Conservation (phyloP, 176 grass and related monocot genomes). For the Ensete glaucum region DNA sequence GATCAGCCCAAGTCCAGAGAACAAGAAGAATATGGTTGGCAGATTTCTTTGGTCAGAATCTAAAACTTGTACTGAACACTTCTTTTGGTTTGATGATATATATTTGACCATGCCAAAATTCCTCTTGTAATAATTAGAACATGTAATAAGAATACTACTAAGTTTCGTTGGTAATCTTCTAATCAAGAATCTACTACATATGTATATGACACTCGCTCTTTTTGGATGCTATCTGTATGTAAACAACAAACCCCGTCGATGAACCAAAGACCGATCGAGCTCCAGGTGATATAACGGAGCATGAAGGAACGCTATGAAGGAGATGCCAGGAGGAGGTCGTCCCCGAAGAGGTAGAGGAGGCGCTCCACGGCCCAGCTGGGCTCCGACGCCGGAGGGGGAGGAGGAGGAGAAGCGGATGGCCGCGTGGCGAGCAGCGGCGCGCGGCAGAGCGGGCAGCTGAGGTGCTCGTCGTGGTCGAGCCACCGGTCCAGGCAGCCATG, state of each 20-base stretch:
- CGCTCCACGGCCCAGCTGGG: conserved; percentile 26
- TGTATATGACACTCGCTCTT: background rate
- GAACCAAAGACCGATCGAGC: too few species aligned
- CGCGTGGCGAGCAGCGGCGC: background rate
- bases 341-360: conserved; percentile 21
- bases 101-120: background rate
- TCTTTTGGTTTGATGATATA: too few species aligned
- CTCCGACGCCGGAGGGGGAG: background rate
- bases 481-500: conserved; percentile 16
- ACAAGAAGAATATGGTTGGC: too few species aligned
- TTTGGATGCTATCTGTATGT: background rate
- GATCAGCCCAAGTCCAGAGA: too few species aligned
- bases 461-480: conserved; percentile 23
- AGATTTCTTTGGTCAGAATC: background rate
- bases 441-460: conserved; percentile 21
- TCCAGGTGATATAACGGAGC: too few species aligned
- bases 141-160: background rate
- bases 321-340: conserved; percentile 6
- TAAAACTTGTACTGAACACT: background rate
- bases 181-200: background rate
- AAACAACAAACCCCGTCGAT: too few species aligned
- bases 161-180: background rate
- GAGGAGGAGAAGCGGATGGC: background rate
- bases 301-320: background rate
- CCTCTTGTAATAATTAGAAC: background rate